phyloP scores from a whole-genome alignment of 257 asterid species.

The Agastache rugosa region DNA sequence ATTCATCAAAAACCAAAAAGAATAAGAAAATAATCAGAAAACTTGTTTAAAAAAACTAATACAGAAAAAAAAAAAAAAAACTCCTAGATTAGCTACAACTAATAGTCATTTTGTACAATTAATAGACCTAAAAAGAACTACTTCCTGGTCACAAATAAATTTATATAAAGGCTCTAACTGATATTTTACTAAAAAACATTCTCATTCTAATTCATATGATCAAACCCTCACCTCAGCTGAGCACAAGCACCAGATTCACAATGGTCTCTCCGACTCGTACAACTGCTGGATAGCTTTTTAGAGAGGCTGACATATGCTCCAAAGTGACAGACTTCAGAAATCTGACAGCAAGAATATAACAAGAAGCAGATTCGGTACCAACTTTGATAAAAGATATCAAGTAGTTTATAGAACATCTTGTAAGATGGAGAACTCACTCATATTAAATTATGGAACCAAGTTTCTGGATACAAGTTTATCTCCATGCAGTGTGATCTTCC shows the following conservation, averaged over 20 bases:
- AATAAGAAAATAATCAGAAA: neutral
- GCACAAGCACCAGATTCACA: neutral
- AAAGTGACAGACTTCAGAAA: neutral
- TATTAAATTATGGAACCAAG: slow-evolving; percentile 52
- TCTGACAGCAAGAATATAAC: neutral
- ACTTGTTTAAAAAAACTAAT: neutral
- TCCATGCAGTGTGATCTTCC: slow-evolving; percentile 84
- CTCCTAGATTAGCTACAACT: neutral
- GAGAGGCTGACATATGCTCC: neutral
- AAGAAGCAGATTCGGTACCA: neutral
- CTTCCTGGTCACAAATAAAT: neutral
- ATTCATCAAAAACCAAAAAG: neutral
- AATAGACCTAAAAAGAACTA: neutral
- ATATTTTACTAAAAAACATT: neutral
- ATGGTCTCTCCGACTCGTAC: neutral
- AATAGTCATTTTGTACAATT: neutral
- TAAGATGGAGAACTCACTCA: slow-evolving; percentile 13
- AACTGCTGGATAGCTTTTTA: no score
- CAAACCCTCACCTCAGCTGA: neutral
- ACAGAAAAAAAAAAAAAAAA: neutral
- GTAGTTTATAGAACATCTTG: neutral
- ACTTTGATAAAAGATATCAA: neutral
- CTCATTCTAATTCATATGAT: neutral
- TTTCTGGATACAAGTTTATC: slow-evolving; percentile 68
- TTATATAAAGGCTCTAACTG: slow-evolving; percentile 8